These are phyloP conservation scores for Cyanidiococcus yangmingshanensis DNA, from an alignment of 23 red algal genomes.

Conservation along the genomic window DNA sequence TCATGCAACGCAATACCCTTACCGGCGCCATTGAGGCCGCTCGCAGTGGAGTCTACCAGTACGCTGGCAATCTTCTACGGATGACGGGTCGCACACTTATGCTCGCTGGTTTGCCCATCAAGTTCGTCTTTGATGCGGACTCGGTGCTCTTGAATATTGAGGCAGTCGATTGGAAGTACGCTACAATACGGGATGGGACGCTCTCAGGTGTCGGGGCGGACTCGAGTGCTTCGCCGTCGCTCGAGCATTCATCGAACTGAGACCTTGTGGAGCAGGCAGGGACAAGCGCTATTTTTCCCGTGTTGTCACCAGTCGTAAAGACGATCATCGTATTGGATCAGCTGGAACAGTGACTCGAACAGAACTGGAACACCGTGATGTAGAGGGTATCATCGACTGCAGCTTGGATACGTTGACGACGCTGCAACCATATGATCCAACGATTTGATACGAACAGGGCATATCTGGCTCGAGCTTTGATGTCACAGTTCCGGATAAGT, in stretches of 20 bases:
- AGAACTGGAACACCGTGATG: too few species aligned
- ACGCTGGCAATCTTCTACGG: slow-evolving; percentile 30
- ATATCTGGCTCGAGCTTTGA: too few species aligned
- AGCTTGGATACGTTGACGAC: too few species aligned
- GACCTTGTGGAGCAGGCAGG: too few species aligned
- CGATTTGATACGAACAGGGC: too few species aligned
- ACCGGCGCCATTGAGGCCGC: slow-evolving; percentile 65
- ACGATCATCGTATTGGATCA: too few species aligned
- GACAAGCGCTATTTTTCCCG: too few species aligned
- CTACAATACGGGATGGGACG: background rate
- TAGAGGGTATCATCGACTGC: too few species aligned
- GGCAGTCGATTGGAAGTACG: background rate
- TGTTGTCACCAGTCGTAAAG: too few species aligned
- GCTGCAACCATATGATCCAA: too few species aligned
- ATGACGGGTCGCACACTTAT: slow-evolving; percentile 45
- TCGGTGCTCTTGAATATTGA: slow-evolving; percentile 35
- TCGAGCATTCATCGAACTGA: background rate
- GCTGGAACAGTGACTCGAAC: too few species aligned
- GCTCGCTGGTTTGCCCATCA: slow-evolving; percentile 70
- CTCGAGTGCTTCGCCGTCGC: background rate
- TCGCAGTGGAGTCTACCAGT: slow-evolving; percentile 72
- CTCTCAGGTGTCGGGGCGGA: background rate
- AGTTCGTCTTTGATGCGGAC: slow-evolving; percentile 88
- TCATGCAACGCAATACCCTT: slow-evolving; percentile 54
- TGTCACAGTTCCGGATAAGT: too few species aligned